phyloP scores from a whole-genome alignment of 768 basidiomycete genomes.

The Tephrocybe rancida region DNA sequence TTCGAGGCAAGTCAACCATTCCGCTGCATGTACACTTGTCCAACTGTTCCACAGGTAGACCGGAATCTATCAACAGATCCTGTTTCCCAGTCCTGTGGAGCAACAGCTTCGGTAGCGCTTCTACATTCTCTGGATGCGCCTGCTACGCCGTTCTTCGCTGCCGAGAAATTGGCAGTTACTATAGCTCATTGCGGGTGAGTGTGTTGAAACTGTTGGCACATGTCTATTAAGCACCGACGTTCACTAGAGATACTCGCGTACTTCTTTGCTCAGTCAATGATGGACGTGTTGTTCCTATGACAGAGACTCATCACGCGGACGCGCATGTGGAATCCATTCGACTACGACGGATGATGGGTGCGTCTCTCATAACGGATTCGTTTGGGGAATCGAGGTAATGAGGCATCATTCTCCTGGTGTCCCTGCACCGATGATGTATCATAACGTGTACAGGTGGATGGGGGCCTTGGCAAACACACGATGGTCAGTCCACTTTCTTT shows the following conservation, averaged over 20 bases:
- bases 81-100: slow-evolving; percentile 77
- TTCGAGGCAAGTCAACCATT: slow-evolving; percentile 63
- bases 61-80: slow-evolving; percentile 68
- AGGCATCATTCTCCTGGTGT: not conserved
- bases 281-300: slow-evolving; percentile 82
- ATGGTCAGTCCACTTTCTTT: slow-evolving; percentile 51
- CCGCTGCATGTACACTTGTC: slow-evolving; percentile 1
- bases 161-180: slow-evolving; percentile 75
- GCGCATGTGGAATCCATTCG: slow-evolving; percentile 83
- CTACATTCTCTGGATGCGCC: slow-evolving; percentile 90
- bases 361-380: slow-evolving; percentile 87
- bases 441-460: slow-evolving; percentile 73
- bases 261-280: slow-evolving; percentile 75
- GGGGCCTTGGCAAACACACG: slow-evolving; percentile 91
- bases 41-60: slow-evolving; percentile 58
- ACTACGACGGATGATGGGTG: slow-evolving; percentile 87
- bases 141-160: slow-evolving; percentile 79
- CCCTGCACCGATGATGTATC: slow-evolving; percentile 1
- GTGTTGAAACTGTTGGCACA: not conserved
- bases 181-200: slow-evolving; percentile 91
- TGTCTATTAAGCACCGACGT: not conserved
- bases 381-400: slow-evolving; percentile 87
- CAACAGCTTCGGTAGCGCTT: slow-evolving; percentile 88
- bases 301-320: slow-evolving; percentile 96
- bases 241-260: slow-evolving; percentile 82